phyloP scores from a whole-genome alignment of 768 basidiomycete genomes.

The Russula griseocarnosa region DNA sequence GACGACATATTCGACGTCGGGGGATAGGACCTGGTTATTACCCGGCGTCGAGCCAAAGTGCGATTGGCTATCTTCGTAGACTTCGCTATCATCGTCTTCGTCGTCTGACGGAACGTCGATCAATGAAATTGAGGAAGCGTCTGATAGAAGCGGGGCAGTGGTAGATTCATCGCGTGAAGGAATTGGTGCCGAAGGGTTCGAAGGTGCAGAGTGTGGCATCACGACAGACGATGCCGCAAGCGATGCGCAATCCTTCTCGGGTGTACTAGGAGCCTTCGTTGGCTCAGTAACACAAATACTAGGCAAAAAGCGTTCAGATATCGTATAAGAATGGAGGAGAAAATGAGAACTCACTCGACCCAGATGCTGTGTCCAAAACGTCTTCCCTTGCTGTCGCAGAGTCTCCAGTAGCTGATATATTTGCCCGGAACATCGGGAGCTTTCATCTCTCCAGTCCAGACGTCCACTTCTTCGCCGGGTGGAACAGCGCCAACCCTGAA shows the following conservation, averaged over 20 bases:
- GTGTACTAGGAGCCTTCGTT: slow-evolving; percentile 26
- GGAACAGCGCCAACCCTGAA: slow-evolving; percentile 55
- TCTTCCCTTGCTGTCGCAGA: slow-evolving; percentile 54
- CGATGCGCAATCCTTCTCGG: slow-evolving; percentile 44
- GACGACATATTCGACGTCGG: slow-evolving; percentile 60
- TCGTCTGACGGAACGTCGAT: slow-evolving; percentile 53
- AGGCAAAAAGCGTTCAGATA: slow-evolving; percentile 6
- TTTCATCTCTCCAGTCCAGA: slow-evolving; percentile 75
- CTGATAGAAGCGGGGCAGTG: slow-evolving; percentile 32
- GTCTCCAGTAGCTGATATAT: slow-evolving; percentile 74
- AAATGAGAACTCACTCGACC: slow-evolving; percentile 58
- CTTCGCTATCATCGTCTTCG: slow-evolving; percentile 49
- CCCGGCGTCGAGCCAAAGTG: slow-evolving; percentile 35
- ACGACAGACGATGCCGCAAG: slow-evolving; percentile 67
- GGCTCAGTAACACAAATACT: slow-evolving; percentile 69
- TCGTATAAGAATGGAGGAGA: background rate
- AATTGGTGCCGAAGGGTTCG: slow-evolving; percentile 14
- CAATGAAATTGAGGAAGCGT: slow-evolving; percentile 50
- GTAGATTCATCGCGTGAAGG: slow-evolving; percentile 27
- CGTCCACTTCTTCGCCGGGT: slow-evolving; percentile 55
- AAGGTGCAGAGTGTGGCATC: slow-evolving; percentile 47
- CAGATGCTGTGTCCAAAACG: slow-evolving; percentile 73
- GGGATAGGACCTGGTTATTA: slow-evolving; percentile 18
- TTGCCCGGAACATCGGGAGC: slow-evolving; percentile 71
- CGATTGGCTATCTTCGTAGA: slow-evolving; percentile 57